A percentile compares a stretch with the other conserved stretches of the same genome.
Conservation (phyloP, 202 grass and related monocot genomes). For the Eragrostis tef region DNA sequence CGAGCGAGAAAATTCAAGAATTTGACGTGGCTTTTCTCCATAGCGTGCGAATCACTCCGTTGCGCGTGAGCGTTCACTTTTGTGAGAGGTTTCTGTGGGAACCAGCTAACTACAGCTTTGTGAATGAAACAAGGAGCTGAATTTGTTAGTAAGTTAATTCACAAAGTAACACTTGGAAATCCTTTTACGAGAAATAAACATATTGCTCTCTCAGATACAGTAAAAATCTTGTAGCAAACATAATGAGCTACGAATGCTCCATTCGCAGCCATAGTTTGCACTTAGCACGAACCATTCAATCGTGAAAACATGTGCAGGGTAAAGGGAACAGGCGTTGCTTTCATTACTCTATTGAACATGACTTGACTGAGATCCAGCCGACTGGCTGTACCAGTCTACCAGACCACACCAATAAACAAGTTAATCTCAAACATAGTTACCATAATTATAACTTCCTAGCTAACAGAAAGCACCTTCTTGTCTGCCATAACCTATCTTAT, state of each 20-base stretch:
- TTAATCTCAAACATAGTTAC: conserved; percentile 32
- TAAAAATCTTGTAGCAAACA: background rate
- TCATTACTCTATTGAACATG: conserved; percentile 1
- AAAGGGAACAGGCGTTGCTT: conserved; percentile 17
- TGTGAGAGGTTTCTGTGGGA: too few species aligned
- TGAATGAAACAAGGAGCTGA: background rate
- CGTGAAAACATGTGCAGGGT: conserved; percentile 4
- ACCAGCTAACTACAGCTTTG: background rate
- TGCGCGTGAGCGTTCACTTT: background rate
- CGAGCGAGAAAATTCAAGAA: too few species aligned
- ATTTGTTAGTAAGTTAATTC: background rate
- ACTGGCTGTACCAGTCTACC: conserved; percentile 13
- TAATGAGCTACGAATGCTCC: background rate
- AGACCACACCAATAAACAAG: conserved; percentile 23
- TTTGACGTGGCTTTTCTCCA: too few species aligned
- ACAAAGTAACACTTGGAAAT: background rate
- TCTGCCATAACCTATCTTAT: conserved; percentile 43
- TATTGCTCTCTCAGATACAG: background rate
- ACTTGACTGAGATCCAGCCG: conserved; percentile 39
- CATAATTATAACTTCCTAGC: conserved; percentile 17
- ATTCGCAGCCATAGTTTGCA: background rate
- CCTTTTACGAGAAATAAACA: background rate
- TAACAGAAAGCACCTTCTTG: conserved; percentile 25
- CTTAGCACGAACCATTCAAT: background rate
- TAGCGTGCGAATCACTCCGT: background rate